Conservation (phyloP, 352 stramenopile genomes). For the Pythium rhizo-oryzae region DNA sequence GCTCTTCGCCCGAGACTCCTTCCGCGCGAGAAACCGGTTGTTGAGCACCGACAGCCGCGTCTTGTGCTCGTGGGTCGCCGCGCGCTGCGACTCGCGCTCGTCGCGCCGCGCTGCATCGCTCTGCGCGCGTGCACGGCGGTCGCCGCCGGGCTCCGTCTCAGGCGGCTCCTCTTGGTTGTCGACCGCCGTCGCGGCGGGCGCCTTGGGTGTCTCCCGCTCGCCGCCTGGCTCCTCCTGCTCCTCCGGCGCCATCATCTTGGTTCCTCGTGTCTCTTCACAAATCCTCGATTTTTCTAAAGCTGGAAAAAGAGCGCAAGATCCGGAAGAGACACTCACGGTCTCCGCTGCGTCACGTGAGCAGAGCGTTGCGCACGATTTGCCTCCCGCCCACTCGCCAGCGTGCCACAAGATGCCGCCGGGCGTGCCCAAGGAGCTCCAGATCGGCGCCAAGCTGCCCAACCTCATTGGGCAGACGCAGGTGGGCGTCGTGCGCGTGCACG, state of each 20-base stretch:
- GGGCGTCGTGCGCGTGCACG: constrained; percentile 66
- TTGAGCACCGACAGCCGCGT: constrained; percentile 34
- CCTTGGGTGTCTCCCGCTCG: neutral
- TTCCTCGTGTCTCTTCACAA: constrained; percentile 20
- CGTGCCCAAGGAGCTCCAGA: constrained; percentile 49
- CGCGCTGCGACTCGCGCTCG: constrained; percentile 43
- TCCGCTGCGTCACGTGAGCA: neutral
- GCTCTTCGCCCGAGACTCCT: constrained; percentile 24
- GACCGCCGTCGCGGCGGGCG: neutral
- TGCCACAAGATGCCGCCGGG: constrained; percentile 36
- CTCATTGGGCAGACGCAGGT: constrained; percentile 73
- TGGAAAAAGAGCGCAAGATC: neutral
- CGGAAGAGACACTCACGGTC: neutral
- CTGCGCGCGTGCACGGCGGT: neutral
- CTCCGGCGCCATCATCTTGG: constrained; percentile 22
- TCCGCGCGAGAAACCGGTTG: constrained; percentile 56
- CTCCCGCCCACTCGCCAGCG: too few relatives aligned
- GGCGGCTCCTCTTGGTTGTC: neutral
- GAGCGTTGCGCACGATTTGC: too few relatives aligned
- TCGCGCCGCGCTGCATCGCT: constrained; percentile 45
- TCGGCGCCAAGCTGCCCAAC: constrained; percentile 74
- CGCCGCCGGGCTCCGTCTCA: neutral
- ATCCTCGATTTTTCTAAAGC: neutral
- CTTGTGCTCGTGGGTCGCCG: constrained; percentile 24
- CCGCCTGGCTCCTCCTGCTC: too few relatives aligned